Evolutionary conservation across 768 basidiomycete genomes (phyloP).

Genomic region (Boletellus sp.): DNA sequence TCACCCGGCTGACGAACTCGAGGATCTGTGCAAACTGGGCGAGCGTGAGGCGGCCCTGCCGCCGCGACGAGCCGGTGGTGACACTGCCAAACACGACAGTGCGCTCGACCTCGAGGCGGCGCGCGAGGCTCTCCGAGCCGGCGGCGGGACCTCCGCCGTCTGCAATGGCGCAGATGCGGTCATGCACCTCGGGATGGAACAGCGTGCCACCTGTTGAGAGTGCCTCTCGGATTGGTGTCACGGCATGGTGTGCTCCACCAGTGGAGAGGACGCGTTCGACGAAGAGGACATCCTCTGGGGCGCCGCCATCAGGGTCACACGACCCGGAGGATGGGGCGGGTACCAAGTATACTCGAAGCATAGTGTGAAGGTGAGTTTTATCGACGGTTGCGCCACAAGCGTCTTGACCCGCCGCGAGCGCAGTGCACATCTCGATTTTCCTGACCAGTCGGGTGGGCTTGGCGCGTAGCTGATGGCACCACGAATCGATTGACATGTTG

Average conservation of each 20-base stretch:
- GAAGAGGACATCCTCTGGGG: background rate
- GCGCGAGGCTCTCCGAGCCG: background rate
- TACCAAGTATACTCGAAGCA: conserved; percentile 1
- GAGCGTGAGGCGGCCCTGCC: background rate
- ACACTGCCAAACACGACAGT: background rate
- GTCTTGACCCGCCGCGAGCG: background rate
- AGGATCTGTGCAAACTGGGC: conserved; percentile 4
- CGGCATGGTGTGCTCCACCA: conserved; percentile 2
- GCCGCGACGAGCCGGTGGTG: background rate
- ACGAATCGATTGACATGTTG: conserved; percentile 6
- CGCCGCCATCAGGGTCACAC: too few relatives aligned
- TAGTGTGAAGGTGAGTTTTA: background rate
- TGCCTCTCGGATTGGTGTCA: background rate
- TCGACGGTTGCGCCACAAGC: background rate
- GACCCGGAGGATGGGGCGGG: background rate
- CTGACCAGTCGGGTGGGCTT: conserved; percentile 2
- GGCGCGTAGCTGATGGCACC: background rate
- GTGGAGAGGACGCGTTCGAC: background rate
- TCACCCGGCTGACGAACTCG: conserved; percentile 6
- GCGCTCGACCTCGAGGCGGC: conserved; percentile 8
- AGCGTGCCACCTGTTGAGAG: background rate
- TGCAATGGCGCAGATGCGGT: background rate
- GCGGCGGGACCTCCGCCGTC: too few relatives aligned
- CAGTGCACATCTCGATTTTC: conserved; percentile 14
- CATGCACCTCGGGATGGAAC: conserved; percentile 12